A percentile compares a stretch with the other conserved stretches of the same genome.
These are phyloP conservation scores for Taphrina communis DNA, from an alignment of 1,139 yeast species.

Conservation along the genomic window DNA sequence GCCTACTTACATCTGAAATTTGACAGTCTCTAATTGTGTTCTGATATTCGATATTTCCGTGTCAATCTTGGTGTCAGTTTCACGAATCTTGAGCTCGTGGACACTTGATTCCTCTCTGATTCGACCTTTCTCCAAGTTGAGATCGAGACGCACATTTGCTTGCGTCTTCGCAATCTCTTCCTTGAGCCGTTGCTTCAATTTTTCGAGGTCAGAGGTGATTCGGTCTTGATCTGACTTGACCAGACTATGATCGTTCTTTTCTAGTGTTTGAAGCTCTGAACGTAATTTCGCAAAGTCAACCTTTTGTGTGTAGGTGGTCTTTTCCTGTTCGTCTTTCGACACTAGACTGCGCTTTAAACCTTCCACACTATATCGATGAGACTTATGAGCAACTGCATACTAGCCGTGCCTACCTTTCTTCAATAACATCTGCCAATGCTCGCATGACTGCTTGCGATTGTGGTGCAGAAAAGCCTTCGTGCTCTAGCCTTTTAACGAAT, in stretches of 20 bases:
- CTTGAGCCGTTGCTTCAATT: slow-evolving; percentile 77
- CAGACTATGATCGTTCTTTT: slow-evolving; percentile 80
- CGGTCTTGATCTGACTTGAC: slow-evolving; percentile 88
- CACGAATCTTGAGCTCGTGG: slow-evolving; percentile 91
- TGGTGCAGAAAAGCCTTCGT: slow-evolving; percentile 71
- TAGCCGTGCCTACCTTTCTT: slow-evolving; percentile 58
- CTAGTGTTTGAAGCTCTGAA: slow-evolving; percentile 87
- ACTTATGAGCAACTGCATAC: slow-evolving; percentile 44
- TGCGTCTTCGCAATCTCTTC: slow-evolving; percentile 91
- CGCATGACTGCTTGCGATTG: slow-evolving; percentile 84
- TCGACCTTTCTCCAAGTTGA: slow-evolving; percentile 91
- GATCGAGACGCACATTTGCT: slow-evolving; percentile 87
- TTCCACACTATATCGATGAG: slow-evolving; percentile 19
- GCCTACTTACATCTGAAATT: slow-evolving; percentile 28
- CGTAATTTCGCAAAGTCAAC: slow-evolving; percentile 94
- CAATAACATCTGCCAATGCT: slow-evolving; percentile 75
- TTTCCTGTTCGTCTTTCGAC: slow-evolving; percentile 42
- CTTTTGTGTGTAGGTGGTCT: slow-evolving; percentile 90
- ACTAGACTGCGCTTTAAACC: slow-evolving; percentile 38
- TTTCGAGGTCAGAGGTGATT: slow-evolving; percentile 81
- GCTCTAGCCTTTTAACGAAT: slow-evolving; percentile 70
- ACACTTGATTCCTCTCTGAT: slow-evolving; percentile 91
- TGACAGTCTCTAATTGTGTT: slow-evolving; percentile 60
- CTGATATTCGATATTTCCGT: slow-evolving; percentile 94
- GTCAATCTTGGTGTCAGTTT: slow-evolving; percentile 91